phyloP scores from a whole-genome alignment of 306 rosid species.

The Gynostemma pentaphyllum region DNA sequence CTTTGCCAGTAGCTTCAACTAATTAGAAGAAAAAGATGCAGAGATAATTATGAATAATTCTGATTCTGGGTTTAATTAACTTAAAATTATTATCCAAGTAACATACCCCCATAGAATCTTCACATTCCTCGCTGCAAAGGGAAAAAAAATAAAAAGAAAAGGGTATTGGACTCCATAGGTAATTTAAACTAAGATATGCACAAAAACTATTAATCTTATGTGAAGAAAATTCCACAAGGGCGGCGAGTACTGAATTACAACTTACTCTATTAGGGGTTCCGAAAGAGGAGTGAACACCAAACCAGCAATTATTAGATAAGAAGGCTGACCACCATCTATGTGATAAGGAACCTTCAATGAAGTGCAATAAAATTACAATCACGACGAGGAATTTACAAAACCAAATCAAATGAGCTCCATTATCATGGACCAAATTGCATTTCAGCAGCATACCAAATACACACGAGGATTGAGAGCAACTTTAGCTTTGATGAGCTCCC shows the following conservation, averaged over 20 bases:
- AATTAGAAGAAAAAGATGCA: conserved; percentile 16
- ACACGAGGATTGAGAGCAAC: conserved; percentile 68
- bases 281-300: conserved; percentile 98
- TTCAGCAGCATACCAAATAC: conserved; percentile 51
- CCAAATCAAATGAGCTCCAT: conserved; percentile 7
- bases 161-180: not conserved
- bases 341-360: conserved; percentile 70
- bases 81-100: conserved; percentile 9
- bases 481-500: conserved; percentile 45
- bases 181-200: not conserved
- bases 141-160: conserved; percentile 6
- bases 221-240: not conserved
- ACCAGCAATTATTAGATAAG: conserved; percentile 86
- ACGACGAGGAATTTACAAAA: not conserved
- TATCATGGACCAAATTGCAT: not conserved
- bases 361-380: conserved; percentile 9
- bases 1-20: conserved; percentile 77
- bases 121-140: conserved; percentile 78
- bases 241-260: not conserved
- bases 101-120: conserved; percentile 80
- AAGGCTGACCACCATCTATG: conserved; percentile 79
- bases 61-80: not conserved
- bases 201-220: not conserved
- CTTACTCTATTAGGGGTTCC: conserved; percentile 91
- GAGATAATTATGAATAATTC: not conserved